Base-by-base conservation (phyloP, 305 asterid genomes). In the Striga hermonthica region DNA sequence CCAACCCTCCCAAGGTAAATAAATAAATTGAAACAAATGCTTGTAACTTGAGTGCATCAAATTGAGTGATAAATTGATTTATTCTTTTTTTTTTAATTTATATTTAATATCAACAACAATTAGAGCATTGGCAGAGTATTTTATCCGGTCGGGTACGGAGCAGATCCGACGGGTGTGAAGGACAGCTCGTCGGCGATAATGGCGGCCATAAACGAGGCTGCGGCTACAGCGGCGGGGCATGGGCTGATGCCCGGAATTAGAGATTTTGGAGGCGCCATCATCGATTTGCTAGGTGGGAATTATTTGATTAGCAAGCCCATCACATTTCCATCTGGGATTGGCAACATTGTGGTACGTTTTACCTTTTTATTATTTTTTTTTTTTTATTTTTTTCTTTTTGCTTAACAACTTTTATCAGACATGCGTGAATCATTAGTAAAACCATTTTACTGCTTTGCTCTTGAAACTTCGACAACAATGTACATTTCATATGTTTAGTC, bases 211-310 rank as follows among this genome's bases (percentile, higher is more conserved):
- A 38, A n/a, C 50, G 88, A 79, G 55, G 88, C 83, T 22, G 69
- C 58, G 3, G 73, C 74, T 4, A 35, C 68, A 41, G 74, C 66
- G 22, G 69, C 65, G 28, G 86, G 85, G 57, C 10, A 40, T 15
- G 12, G 5, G n/a, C 56, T 84, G 79, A 60, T 86, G 0, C 82
- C 82, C 3, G 95, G 90, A 49, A 77, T 86, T 41, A 72, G 9
- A 12, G 86, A 86, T 73, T 69, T 83, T 44, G 90, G 94, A 13
- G 90, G 86, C 10, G 81, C 75, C 0, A 53, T 60, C 2, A 74
- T 86, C 48, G 84, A 86, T 62, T 82, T 86, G 13, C 84, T 84
- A 74, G 95, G 95, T 56, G 88, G 88, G 1, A 79, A 40, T 70
- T 86, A 66, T 76, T 65, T 7, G 34, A 77, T 86, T 37, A 65